Evolutionary conservation across 768 basidiomycete genomes (phyloP).

Genomic region (Pluteus cervinus): DNA sequence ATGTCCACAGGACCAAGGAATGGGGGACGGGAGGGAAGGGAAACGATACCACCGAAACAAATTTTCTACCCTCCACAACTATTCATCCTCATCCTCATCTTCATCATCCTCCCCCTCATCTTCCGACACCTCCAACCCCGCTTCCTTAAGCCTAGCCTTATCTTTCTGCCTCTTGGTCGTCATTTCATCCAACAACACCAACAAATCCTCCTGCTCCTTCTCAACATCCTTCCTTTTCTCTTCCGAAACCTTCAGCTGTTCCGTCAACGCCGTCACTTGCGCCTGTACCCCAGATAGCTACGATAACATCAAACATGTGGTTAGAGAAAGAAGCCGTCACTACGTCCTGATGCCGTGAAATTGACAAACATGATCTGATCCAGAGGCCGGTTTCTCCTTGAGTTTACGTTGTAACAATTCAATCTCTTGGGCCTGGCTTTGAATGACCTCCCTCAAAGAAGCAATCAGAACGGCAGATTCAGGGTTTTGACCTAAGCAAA

Average conservation of each 20-base stretch:
- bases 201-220: slow-evolving; percentile 94
- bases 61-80: slow-evolving; percentile 1
- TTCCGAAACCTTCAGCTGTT: slow-evolving; percentile 45
- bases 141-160: slow-evolving; percentile 68
- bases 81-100: slow-evolving; percentile 36
- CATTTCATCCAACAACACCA: slow-evolving; percentile 91
- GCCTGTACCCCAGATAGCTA: slow-evolving; percentile 41
- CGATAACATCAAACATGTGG: neutral
- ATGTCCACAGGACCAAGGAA: neutral
- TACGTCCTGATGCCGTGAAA: slow-evolving; percentile 2
- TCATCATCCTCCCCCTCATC: slow-evolving; percentile 81
- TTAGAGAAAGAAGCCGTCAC: slow-evolving; percentile 8
- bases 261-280: slow-evolving; percentile 40
- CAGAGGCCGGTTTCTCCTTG: slow-evolving; percentile 36
- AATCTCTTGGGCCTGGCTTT: slow-evolving; percentile 76
- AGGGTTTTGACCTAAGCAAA: slow-evolving; percentile 49
- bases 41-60: slow-evolving; percentile 1
- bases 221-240: slow-evolving; percentile 76
- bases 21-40: neutral
- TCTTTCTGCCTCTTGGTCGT: slow-evolving; percentile 80
- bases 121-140: slow-evolving; percentile 85
- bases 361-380: slow-evolving; percentile 16
- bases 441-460: slow-evolving; percentile 79
- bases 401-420: slow-evolving; percentile 60
- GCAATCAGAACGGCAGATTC: slow-evolving; percentile 79